phyloP scores from a whole-genome alignment of 192 early-diverging fungal species.

The Rhizoclosmatium globosum region DNA sequence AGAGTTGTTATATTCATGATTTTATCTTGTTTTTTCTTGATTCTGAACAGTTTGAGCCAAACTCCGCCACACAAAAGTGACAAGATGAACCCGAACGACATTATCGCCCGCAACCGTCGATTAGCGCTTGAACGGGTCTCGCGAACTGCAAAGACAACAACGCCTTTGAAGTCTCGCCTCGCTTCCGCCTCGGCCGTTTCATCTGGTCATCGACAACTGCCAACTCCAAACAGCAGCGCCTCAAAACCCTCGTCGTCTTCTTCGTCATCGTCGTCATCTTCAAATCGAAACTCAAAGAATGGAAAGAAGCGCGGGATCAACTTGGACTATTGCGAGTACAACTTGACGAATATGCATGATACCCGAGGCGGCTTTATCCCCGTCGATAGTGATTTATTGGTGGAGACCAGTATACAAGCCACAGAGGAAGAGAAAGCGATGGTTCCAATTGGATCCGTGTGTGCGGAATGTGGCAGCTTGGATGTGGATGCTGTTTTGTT shows the following conservation, averaged over 20 bases:
- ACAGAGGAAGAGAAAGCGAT: conserved; percentile 12
- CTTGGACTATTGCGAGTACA: conserved; percentile 78
- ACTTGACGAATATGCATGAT: conserved; percentile 86
- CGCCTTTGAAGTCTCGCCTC: neutral
- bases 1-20: too few species aligned
- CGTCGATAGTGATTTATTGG: conserved; percentile 19
- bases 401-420: too few species aligned
- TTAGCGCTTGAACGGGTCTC: neutral
- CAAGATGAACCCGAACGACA: neutral
- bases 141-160: neutral
- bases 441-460: conserved; percentile 61
- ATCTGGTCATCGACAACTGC: too few species aligned
- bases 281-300: too few species aligned
- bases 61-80: too few species aligned
- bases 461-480: conserved; percentile 82
- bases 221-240: too few species aligned
- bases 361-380: conserved; percentile 86
- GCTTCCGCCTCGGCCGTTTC: too few species aligned
- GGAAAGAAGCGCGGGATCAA: conserved; percentile 40
- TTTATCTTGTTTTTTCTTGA: too few species aligned
- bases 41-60: too few species aligned
- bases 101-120: neutral
- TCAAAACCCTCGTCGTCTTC: too few species aligned
- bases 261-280: too few species aligned
- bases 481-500: conserved; percentile 82